A percentile compares a stretch with the other conserved stretches of the same genome.
These are phyloP conservation scores for Phytophthora fragariaefolia DNA, from an alignment of 352 stramenopile genomes.

Conservation along the genomic window DNA sequence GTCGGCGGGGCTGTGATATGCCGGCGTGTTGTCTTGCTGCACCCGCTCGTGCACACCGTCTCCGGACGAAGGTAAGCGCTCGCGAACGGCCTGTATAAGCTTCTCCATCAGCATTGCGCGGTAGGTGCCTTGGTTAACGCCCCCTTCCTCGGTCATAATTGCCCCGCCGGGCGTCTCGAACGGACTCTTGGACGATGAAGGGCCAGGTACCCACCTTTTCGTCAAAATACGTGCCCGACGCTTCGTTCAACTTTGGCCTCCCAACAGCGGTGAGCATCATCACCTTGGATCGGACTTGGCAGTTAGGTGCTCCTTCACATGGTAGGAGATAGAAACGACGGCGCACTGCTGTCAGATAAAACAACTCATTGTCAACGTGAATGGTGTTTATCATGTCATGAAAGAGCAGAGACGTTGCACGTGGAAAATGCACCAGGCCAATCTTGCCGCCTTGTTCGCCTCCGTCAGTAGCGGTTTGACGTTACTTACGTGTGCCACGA, in stretches of 20 bases:
- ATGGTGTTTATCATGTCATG: slow-evolving; percentile 14
- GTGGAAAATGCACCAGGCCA: slow-evolving; percentile 18
- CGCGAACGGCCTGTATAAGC: neutral
- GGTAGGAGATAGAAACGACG: slow-evolving; percentile 20
- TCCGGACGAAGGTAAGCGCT: neutral
- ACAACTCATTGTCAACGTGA: slow-evolving; percentile 39
- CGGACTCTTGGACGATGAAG: neutral
- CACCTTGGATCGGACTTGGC: slow-evolving; percentile 27
- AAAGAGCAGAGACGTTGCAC: slow-evolving; percentile 4
- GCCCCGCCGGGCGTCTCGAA: neutral
- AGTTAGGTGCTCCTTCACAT: slow-evolving; percentile 16
- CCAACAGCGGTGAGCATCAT: slow-evolving; percentile 39
- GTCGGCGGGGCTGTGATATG: neutral
- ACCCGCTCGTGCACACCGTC: neutral
- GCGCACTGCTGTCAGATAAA: slow-evolving; percentile 28
- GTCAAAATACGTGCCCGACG: slow-evolving; percentile 1
- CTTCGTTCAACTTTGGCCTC: slow-evolving; percentile 9
- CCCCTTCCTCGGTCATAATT: neutral
- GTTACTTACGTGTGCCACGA: slow-evolving; percentile 9
- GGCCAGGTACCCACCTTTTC: slow-evolving; percentile 19
- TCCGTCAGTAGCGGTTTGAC: slow-evolving; percentile 25
- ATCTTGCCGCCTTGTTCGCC: slow-evolving; percentile 7
- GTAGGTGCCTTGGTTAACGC: slow-evolving; percentile 1
- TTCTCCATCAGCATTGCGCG: slow-evolving; percentile 1
- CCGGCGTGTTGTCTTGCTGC: slow-evolving; percentile 10